Evolutionary conservation across 257 asterid genomes (phyloP).

Genomic region (Solanum verrucosum): DNA sequence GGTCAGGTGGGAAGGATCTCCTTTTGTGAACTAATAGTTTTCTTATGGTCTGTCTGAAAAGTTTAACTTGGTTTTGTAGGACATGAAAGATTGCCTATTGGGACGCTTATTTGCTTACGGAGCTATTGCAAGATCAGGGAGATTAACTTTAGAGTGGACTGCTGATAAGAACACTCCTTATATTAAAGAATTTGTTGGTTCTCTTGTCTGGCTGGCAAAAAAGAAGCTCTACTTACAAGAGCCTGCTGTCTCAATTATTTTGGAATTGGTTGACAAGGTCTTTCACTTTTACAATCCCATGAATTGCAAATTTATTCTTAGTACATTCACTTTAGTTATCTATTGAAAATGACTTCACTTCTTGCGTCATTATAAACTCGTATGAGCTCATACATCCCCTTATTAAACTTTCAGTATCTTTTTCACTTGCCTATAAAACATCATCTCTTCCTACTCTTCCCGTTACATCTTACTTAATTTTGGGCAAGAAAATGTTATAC

Average conservation of each 20-base stretch:
- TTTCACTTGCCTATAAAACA: not conserved
- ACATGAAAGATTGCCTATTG: slow-evolving; percentile 67
- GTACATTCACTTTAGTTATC: not conserved
- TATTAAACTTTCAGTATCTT: not conserved
- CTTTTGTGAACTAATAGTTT: not conserved
- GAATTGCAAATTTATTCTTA: not conserved
- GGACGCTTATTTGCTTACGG: slow-evolving; percentile 98
- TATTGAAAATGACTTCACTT: not conserved
- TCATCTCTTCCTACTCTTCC: not conserved
- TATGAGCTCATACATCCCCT: not conserved
- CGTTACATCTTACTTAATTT: not conserved
- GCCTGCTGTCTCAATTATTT: slow-evolving; percentile 66
- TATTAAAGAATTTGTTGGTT: slow-evolving; percentile 53
- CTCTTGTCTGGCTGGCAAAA: slow-evolving; percentile 59
- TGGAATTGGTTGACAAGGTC: slow-evolving; percentile 86
- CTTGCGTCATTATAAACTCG: not conserved
- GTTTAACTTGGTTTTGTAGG: slow-evolving; percentile 38
- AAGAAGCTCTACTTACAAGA: slow-evolving; percentile 91
- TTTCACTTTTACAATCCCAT: not conserved
- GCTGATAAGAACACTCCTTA: slow-evolving; percentile 34
- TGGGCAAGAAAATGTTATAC: not conserved
- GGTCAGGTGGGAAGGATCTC: slow-evolving; percentile 69
- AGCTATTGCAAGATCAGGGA: slow-evolving; percentile 92
- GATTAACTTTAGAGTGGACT: slow-evolving; percentile 57
- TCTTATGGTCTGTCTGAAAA: not conserved